Conservation (phyloP, 352 stramenopile genomes). For the Globisporangium recalcitrans region DNA sequence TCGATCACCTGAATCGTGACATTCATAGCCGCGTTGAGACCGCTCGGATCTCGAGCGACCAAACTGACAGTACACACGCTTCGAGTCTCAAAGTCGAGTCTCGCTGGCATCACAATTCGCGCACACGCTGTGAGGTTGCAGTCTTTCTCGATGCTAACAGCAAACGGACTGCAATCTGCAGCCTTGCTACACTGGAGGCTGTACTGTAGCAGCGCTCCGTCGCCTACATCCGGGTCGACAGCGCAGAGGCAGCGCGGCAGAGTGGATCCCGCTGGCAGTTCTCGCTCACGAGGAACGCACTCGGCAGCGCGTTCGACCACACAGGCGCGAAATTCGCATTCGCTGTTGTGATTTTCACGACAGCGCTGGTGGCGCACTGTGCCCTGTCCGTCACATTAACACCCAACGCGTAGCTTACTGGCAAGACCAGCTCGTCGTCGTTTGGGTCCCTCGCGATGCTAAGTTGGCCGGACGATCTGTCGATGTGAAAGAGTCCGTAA, state of each 20-base stretch:
- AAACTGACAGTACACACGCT: constrained; percentile 35
- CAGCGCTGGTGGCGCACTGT: constrained; percentile 21
- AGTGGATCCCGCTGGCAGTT: constrained; percentile 17
- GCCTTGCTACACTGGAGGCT: constrained; percentile 25
- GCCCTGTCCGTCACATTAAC: constrained; percentile 41
- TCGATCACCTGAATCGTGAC: constrained; percentile 40
- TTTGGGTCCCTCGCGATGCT: constrained; percentile 24
- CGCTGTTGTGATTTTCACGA: constrained; percentile 28
- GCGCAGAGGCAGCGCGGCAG: constrained; percentile 37
- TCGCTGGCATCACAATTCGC: constrained; percentile 27
- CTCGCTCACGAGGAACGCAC: constrained; percentile 33
- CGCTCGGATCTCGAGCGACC: constrained; percentile 22
- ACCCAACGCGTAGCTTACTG: constrained; percentile 22
- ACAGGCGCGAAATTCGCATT: constrained; percentile 49
- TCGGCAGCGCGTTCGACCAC: constrained; percentile 29
- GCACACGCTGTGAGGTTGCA: constrained; percentile 33
- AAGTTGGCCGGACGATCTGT: constrained; percentile 42
- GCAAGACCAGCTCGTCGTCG: constrained; percentile 33
- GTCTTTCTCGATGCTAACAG: constrained; percentile 30
- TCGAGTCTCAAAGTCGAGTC: constrained; percentile 40
- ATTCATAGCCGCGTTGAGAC: constrained; percentile 18
- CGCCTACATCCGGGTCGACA: constrained; percentile 37
- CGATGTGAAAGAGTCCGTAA: constrained; percentile 34
- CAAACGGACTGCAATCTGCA: constrained; percentile 34
- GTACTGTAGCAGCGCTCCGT: constrained; percentile 35